Conservation (phyloP, 2,329 filamentous ascomycete species). For the Myrmaecium sp. region DNA sequence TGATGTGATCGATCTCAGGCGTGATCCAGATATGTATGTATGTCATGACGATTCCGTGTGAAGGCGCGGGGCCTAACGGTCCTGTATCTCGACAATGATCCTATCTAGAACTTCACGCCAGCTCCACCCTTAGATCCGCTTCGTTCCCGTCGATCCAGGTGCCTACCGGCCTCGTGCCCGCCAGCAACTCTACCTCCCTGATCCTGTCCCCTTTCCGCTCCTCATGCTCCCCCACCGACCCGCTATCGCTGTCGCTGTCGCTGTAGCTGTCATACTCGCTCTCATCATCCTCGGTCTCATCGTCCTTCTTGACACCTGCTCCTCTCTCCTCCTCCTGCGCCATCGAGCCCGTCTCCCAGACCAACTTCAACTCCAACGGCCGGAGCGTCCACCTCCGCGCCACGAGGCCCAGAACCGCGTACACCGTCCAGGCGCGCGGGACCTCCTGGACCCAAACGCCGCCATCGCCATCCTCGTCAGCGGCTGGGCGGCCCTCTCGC, state of each 20-base stretch:
- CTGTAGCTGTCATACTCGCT: constrained; percentile 20
- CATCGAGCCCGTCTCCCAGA: constrained; percentile 87
- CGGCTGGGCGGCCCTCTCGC: constrained; percentile 5
- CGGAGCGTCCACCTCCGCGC: constrained; percentile 49
- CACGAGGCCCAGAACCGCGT: constrained; percentile 63
- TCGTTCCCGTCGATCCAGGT: constrained; percentile 65
- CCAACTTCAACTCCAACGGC: constrained; percentile 47
- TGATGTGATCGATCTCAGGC: too few relatives aligned
- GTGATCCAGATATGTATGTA: too few relatives aligned
- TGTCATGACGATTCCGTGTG: too few relatives aligned
- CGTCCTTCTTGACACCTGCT: constrained; percentile 40
- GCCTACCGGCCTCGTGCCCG: constrained; percentile 66
- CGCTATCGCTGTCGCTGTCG: too few relatives aligned
- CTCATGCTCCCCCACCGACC: constrained; percentile 25
- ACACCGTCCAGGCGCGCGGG: constrained; percentile 64
- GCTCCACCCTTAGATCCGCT: constrained; percentile 54
- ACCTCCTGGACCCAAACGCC: constrained; percentile 32
- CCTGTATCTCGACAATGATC: too few relatives aligned
- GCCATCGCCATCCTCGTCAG: constrained; percentile 8
- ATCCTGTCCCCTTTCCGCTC: constrained; percentile 44
- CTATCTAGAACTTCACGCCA: constrained; percentile 6
- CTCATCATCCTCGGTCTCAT: constrained; percentile 29
- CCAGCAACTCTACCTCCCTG: constrained; percentile 62
- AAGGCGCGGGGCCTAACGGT: too few relatives aligned
- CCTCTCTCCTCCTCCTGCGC: constrained; percentile 47